Evolutionary conservation across 306 rosid genomes (phyloP).

Genomic region (Quercus engelmannii): DNA sequence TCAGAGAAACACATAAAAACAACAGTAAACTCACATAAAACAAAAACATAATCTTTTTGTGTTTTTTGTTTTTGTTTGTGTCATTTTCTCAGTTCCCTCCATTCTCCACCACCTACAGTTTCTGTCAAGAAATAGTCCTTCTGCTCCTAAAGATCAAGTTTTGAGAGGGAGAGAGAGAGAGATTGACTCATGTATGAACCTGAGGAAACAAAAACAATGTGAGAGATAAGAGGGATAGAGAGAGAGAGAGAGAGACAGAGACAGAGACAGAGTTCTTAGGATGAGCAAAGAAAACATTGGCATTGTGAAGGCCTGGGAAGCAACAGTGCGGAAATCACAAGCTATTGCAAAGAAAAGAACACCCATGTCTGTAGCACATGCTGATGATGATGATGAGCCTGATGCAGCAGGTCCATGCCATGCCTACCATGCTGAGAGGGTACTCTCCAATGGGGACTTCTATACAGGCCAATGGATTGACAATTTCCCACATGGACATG

Average conservation of each 20-base stretch:
- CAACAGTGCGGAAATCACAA: constrained; percentile 62
- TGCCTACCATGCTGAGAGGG: constrained; percentile 45
- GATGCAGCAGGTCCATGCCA: constrained; percentile 38
- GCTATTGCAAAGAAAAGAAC: constrained; percentile 56
- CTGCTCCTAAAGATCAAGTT: constrained; percentile 10
- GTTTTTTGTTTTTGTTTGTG: constrained; percentile 18
- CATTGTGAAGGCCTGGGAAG: constrained; percentile 60
- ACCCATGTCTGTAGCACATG: constrained; percentile 76
- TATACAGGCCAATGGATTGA: constrained; percentile 75
- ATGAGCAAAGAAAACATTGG: constrained; percentile 73
- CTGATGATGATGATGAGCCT: constrained; percentile 65
- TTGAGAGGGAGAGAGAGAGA: not conserved
- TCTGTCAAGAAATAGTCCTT: constrained; percentile 19
- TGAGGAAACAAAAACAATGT: constrained; percentile 16
- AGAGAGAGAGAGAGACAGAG: not conserved
- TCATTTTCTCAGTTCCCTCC: constrained; percentile 19
- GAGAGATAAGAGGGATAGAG: not conserved
- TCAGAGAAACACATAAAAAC: constrained; percentile 5
- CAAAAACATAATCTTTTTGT: constrained; percentile 16
- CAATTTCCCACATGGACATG: constrained; percentile 63
- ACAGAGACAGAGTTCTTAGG: constrained; percentile 27
- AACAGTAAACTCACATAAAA: constrained; percentile 9
- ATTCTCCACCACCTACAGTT: constrained; percentile 29
- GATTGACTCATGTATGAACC: constrained; percentile 35
- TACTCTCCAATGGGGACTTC: constrained; percentile 66